These are phyloP conservation scores for Neospermospora avenae DNA, from an alignment of 2,329 filamentous ascomycete genomes.

Conservation along the genomic window DNA sequence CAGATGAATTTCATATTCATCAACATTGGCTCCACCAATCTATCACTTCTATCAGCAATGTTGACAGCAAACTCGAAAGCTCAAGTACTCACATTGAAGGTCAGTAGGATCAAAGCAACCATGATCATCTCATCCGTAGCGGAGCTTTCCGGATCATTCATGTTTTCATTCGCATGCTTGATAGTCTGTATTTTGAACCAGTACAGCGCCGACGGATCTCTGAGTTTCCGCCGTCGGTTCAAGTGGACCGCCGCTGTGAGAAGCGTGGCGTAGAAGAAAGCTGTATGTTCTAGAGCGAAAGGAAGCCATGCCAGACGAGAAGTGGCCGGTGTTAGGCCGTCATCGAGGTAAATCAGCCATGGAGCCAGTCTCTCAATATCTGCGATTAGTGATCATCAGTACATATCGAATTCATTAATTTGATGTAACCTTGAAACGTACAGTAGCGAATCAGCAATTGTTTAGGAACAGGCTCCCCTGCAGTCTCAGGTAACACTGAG, in stretches of 20 bases:
- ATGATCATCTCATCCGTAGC: constrained; percentile 26
- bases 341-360: constrained; percentile 22
- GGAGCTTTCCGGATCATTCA: constrained; percentile 15
- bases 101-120: constrained; percentile 22
- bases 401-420: not conserved
- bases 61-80: not conserved
- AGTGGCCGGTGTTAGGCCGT: not conserved
- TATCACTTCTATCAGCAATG: not conserved
- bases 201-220: constrained; percentile 12
- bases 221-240: constrained; percentile 15
- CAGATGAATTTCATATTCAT: constrained; percentile 27
- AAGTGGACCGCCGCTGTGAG: constrained; percentile 24
- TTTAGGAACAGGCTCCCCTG: constrained; percentile 14
- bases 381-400: constrained; percentile 8
- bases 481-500: constrained; percentile 8
- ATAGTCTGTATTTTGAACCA: constrained; percentile 26
- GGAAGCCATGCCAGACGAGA: constrained; percentile 18
- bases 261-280: constrained; percentile 26
- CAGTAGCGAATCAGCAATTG: constrained; percentile 20
- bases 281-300: constrained; percentile 19
- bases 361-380: constrained; percentile 17
- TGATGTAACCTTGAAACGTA: not conserved
- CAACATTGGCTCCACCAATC: constrained; percentile 20
- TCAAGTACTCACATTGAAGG: constrained; percentile 20
- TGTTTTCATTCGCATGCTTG: constrained; percentile 21